Evolutionary conservation across 1,139 yeast species (phyloP).

Genomic region (Suhomyces wounanorum): DNA sequence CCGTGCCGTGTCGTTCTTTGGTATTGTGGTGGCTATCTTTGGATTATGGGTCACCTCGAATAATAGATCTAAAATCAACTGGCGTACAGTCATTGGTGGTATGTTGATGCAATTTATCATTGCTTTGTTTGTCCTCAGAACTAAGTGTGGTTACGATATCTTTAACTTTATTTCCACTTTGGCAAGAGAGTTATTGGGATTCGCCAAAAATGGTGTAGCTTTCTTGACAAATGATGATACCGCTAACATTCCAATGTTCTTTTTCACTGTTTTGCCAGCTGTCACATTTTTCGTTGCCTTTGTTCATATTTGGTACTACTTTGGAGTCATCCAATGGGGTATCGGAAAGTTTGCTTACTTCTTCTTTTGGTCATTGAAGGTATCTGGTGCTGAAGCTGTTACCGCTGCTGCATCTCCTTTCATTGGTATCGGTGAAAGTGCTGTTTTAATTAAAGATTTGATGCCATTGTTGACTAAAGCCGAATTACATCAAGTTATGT

Average conservation of each 20-base stretch:
- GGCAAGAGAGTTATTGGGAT: conserved; percentile 62
- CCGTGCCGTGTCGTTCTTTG: conserved; percentile 63
- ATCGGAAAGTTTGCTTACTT: conserved; percentile 60
- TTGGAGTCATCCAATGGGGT: conserved; percentile 63
- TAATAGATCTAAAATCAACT: conserved; percentile 49
- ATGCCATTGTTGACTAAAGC: conserved; percentile 63
- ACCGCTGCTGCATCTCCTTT: conserved; percentile 73
- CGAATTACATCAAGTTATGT: conserved; percentile 66
- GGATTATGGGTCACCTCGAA: conserved; percentile 51
- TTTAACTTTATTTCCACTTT: conserved; percentile 63
- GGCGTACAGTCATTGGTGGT: conserved; percentile 67
- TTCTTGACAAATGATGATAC: conserved; percentile 51
- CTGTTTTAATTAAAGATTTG: conserved; percentile 62
- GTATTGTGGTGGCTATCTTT: conserved; percentile 51
- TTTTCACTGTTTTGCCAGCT: conserved; percentile 63
- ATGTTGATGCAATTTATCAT: conserved; percentile 62
- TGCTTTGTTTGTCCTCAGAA: conserved; percentile 63
- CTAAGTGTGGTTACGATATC: conserved; percentile 62
- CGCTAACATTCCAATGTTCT: conserved; percentile 49
- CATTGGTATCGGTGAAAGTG: conserved; percentile 70
- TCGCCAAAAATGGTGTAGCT: conserved; percentile 64
- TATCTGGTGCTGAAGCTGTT: conserved; percentile 68
- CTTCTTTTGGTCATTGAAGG: conserved; percentile 63
- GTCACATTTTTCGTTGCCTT: conserved; percentile 67
- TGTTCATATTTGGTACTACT: conserved; percentile 63